A percentile compares a stretch with the other conserved stretches of the same genome.
phyloP scores from a whole-genome alignment of 495 filamentous ascomycete genomes.

The Lophium mytilinum region DNA sequence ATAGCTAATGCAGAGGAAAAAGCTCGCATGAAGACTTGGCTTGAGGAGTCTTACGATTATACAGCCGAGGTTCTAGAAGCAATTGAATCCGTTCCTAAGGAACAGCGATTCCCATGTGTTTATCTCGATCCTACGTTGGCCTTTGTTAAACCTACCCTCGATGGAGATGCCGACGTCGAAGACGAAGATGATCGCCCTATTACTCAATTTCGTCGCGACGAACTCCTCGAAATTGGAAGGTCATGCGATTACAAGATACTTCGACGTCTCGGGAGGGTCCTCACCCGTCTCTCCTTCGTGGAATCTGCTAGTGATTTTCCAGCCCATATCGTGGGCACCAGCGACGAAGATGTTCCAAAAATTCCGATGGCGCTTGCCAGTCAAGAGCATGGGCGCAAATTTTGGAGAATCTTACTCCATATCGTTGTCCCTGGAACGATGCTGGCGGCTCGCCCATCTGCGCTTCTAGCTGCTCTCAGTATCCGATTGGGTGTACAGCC shows the following conservation, averaged over 20 bases:
- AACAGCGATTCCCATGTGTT: constrained; percentile 16
- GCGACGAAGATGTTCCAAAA: constrained; percentile 24
- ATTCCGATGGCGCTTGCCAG: constrained; percentile 37
- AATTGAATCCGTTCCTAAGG: constrained; percentile 1
- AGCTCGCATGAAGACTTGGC: constrained; percentile 35
- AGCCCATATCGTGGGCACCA: constrained; percentile 29
- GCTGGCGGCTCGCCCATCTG: constrained; percentile 35
- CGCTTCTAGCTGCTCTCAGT: constrained; percentile 39
- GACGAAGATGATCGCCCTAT: constrained; percentile 12
- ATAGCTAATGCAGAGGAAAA: constrained; percentile 29
- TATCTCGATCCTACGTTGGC: constrained; percentile 40
- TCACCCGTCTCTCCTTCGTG: constrained; percentile 39
- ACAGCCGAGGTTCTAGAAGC: constrained; percentile 32
- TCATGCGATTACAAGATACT: constrained; percentile 39
- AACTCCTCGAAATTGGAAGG: constrained; percentile 41
- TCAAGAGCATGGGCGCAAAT: constrained; percentile 27
- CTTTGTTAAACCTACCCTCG: constrained; percentile 21
- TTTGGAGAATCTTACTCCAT: constrained; percentile 41
- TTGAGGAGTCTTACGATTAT: constrained; percentile 42
- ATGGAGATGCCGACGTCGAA: constrained; percentile 16
- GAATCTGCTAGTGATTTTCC: constrained; percentile 35
- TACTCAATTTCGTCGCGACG: constrained; percentile 31
- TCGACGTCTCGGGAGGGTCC: constrained; percentile 35
- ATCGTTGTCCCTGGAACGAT: constrained; percentile 39
- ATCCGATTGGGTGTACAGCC: constrained; percentile 38